Evolutionary conservation across 1,284 basidiomycete genomes (phyloP).

Genomic region (Apiotrichum mycotoxinovorans): DNA sequence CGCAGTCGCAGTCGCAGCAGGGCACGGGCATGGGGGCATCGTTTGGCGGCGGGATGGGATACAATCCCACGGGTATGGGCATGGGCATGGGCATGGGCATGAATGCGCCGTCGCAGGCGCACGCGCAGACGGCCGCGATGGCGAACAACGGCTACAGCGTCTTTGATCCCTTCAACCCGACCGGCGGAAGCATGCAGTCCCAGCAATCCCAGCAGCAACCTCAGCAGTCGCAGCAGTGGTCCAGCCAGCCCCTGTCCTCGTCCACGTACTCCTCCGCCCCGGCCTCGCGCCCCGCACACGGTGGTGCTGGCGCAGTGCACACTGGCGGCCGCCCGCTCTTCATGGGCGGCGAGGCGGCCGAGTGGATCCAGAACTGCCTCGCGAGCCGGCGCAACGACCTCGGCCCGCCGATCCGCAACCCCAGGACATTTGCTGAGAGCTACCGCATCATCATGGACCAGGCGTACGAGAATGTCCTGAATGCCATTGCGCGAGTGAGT

Average conservation of each 20-base stretch:
- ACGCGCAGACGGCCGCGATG: background rate
- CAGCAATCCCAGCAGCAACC: background rate
- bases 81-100: background rate
- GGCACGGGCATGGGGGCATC: background rate
- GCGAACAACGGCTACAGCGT: background rate
- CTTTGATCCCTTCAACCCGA: background rate
- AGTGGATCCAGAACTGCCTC: background rate
- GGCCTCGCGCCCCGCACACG: background rate
- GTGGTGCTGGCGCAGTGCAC: background rate
- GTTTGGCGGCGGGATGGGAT: background rate
- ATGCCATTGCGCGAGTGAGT: background rate
- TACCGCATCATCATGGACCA: background rate
- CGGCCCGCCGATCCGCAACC: background rate
- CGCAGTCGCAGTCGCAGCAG: background rate
- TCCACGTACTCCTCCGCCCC: background rate
- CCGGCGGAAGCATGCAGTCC: background rate
- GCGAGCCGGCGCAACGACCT: background rate
- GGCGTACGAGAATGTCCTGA: background rate
- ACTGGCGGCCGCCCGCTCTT: background rate
- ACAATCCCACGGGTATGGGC: background rate
- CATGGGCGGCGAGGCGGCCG: background rate
- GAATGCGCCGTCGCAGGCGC: background rate
- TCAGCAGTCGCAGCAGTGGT: background rate
- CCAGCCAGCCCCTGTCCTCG: background rate
- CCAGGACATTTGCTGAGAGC: background rate